Evolutionary conservation across 148 eudicot species (phyloP).

Genomic region (Diospyros kaki): DNA sequence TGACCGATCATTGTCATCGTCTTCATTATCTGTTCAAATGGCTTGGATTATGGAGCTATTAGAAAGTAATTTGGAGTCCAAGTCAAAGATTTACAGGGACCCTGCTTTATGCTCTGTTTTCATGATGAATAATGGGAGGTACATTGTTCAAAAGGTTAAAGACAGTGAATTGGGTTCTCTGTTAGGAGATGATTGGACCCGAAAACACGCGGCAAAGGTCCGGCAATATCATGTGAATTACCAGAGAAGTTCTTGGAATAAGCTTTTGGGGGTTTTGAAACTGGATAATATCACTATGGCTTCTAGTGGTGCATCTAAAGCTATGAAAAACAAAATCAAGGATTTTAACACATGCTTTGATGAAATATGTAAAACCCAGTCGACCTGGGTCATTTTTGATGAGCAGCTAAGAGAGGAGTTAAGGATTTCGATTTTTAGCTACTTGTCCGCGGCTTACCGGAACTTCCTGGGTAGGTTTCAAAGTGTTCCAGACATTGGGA

Average conservation of each 20-base stretch:
- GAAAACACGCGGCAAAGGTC: slow-evolving; percentile 68
- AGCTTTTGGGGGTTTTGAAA: slow-evolving; percentile 67
- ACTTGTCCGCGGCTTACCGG: slow-evolving; percentile 60
- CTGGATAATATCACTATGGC: slow-evolving; percentile 36
- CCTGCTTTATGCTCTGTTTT: slow-evolving; percentile 68
- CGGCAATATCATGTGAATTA: slow-evolving; percentile 66
- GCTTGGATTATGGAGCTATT: slow-evolving; percentile 87
- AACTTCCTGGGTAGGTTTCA: slow-evolving; percentile 66
- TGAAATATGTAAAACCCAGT: slow-evolving; percentile 59
- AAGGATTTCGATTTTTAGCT: slow-evolving; percentile 44
- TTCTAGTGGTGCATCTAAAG: slow-evolving; percentile 36
- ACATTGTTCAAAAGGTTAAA: slow-evolving; percentile 80
- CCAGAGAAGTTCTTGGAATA: slow-evolving; percentile 86
- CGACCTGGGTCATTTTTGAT: slow-evolving; percentile 80
- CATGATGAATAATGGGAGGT: slow-evolving; percentile 93
- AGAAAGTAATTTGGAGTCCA: slow-evolving; percentile 85
- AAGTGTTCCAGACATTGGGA: slow-evolving; percentile 53
- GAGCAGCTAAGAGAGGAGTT: slow-evolving; percentile 73
- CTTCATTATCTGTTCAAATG: slow-evolving; percentile 71
- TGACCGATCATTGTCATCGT: slow-evolving; percentile 20
- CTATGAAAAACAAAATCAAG: slow-evolving; percentile 76
- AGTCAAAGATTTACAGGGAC: slow-evolving; percentile 75
- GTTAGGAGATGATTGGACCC: slow-evolving; percentile 86
- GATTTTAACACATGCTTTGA: slow-evolving; percentile 67
- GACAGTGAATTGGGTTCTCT: slow-evolving; percentile 75